These are phyloP conservation scores for Neurospora cerealis DNA, from an alignment of 495 filamentous ascomycete genomes.

Conservation along the genomic window DNA sequence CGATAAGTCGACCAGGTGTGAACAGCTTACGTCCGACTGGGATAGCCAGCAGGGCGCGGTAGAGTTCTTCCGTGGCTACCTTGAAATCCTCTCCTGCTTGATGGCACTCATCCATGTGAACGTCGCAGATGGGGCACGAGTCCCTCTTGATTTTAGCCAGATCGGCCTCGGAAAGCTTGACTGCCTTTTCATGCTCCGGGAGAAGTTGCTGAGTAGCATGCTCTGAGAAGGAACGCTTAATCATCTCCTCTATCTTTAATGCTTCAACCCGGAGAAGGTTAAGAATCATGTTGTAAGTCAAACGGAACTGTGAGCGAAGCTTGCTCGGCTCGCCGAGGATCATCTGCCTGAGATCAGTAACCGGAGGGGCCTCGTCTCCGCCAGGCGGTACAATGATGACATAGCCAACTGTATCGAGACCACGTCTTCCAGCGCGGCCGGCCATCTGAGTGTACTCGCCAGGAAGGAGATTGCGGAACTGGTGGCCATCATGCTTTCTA, in stretches of 20 bases:
- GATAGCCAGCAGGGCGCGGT: conserved; percentile 57
- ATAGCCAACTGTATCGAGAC: conserved; percentile 82
- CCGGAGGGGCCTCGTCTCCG: conserved; percentile 81
- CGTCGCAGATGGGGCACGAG: conserved; percentile 70
- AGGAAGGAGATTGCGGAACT: conserved; percentile 81
- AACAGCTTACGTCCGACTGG: conserved; percentile 77
- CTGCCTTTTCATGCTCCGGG: conserved; percentile 88
- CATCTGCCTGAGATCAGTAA: conserved; percentile 72
- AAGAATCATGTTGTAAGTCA: conserved; percentile 99
- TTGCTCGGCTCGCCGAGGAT: conserved; percentile 94
- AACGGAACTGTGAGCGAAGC: conserved; percentile 86
- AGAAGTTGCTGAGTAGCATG: conserved; percentile 95
- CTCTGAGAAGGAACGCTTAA: conserved; percentile 97
- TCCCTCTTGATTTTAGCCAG: conserved; percentile 83
- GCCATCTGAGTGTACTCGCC: conserved; percentile 99
- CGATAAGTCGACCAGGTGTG: conserved; percentile 57
- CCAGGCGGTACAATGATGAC: conserved; percentile 81
- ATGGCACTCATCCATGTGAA: conserved; percentile 69
- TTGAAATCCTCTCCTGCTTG: conserved; percentile 69
- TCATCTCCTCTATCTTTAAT: conserved; percentile 99
- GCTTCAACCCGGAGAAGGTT: conserved; percentile 94
- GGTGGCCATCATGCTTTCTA: conserved; percentile 87
- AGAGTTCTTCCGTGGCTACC: conserved; percentile 60
- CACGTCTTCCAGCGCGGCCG: conserved; percentile 84
- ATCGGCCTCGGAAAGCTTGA: conserved; percentile 87